A percentile compares a stretch with the other conserved stretches of the same genome.
These are phyloP conservation scores for Penicillium silybi DNA, from an alignment of 495 filamentous ascomycete genomes.

Conservation along the genomic window DNA sequence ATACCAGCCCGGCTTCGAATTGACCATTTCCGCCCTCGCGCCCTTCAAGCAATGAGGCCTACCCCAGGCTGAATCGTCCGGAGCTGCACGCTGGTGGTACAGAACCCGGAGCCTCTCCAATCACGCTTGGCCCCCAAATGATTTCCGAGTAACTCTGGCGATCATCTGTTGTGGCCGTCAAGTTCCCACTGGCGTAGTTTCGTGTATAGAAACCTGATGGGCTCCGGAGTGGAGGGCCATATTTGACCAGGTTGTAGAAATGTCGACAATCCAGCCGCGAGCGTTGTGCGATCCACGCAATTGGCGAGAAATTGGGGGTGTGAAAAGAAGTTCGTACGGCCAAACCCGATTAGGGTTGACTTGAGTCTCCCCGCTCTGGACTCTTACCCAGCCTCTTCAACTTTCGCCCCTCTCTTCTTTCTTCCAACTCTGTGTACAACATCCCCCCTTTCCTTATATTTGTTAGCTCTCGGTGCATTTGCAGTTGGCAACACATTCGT, in stretches of 20 bases:
- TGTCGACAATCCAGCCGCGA: neutral
- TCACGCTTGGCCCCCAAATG: constrained; percentile 13
- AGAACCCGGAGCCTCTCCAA: constrained; percentile 17
- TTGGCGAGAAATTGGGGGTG: neutral
- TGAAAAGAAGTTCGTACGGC: constrained; percentile 12
- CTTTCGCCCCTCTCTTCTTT: constrained; percentile 27
- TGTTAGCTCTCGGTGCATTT: constrained; percentile 14
- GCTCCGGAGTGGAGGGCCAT: neutral
- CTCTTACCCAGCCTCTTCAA: constrained; percentile 27
- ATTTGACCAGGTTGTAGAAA: neutral
- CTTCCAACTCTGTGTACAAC: constrained; percentile 42
- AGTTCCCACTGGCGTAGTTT: constrained; percentile 1
- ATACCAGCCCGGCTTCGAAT: constrained; percentile 14
- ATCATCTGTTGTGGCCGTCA: constrained; percentile 18
- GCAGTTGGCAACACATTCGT: constrained; percentile 23
- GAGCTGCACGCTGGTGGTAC: constrained; percentile 17
- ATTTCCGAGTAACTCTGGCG: constrained; percentile 19
- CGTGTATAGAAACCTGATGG: neutral
- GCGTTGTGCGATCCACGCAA: neutral
- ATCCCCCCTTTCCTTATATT: constrained; percentile 22
- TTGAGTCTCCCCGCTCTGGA: constrained; percentile 29
- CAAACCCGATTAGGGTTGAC: constrained; percentile 24
- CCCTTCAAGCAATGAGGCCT: neutral
- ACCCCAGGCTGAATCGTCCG: constrained; percentile 3
- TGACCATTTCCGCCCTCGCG: constrained; percentile 9